These are phyloP conservation scores for Blastocystis sp. DNA, from an alignment of 352 stramenopile genomes.

Conservation along the genomic window DNA sequence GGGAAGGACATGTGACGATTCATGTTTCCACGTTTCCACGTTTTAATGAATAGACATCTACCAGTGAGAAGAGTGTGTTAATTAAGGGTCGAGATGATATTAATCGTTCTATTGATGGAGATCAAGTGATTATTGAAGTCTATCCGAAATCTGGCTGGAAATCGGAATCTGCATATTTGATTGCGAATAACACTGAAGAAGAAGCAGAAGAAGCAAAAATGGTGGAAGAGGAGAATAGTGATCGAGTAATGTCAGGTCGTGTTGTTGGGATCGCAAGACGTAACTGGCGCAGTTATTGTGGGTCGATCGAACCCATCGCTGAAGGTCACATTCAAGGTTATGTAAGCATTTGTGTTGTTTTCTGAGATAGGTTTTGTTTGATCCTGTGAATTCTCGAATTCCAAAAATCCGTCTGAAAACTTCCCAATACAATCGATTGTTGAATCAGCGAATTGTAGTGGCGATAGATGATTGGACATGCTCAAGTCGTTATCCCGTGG, in stretches of 20 bases:
- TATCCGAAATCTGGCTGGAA: constrained; percentile 78
- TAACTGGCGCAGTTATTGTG: constrained; percentile 85
- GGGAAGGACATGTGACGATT: constrained; percentile 65
- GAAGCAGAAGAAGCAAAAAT: constrained; percentile 69
- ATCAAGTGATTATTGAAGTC: constrained; percentile 89
- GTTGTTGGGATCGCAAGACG: constrained; percentile 83
- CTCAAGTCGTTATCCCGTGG: constrained; percentile 79
- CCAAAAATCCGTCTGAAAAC: constrained; percentile 87
- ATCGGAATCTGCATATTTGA: constrained; percentile 70
- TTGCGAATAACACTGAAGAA: constrained; percentile 72
- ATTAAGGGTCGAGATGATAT: constrained; percentile 71
- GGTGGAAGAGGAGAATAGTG: constrained; percentile 64
- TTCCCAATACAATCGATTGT: constrained; percentile 77
- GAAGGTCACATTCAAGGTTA: constrained; percentile 68
- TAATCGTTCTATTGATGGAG: constrained; percentile 92
- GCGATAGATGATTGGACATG: constrained; percentile 86
- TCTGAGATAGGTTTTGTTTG: constrained; percentile 70
- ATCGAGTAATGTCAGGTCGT: constrained; percentile 60
- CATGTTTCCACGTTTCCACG: constrained; percentile 48
- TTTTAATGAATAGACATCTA: constrained; percentile 13
- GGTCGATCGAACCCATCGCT: constrained; percentile 78
- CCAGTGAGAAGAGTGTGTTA: constrained; percentile 58
- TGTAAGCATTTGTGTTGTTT: constrained; percentile 68
- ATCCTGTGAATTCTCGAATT: constrained; percentile 73
- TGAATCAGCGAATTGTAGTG: constrained; percentile 86